Conservation (phyloP, 495 filamentous ascomycete species). For the Hypoxylon cercidicola region DNA sequence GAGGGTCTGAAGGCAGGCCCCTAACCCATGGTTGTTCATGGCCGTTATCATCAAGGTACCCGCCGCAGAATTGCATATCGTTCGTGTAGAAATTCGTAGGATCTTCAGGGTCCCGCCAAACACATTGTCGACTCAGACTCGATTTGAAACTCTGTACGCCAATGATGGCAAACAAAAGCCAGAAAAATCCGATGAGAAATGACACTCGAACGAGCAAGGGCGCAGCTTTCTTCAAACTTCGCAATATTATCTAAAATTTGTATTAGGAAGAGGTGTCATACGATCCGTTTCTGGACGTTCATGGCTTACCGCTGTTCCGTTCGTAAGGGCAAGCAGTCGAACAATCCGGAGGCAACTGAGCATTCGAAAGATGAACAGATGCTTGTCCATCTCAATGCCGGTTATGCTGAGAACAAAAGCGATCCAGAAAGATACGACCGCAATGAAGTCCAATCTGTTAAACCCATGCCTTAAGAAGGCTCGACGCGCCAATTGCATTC, state of each 20-base stretch:
- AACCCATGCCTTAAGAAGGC: slow-evolving; percentile 95
- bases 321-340: slow-evolving; percentile 86
- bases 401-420: slow-evolving; percentile 76
- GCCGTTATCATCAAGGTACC: slow-evolving; percentile 71
- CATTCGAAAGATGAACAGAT: slow-evolving; percentile 94
- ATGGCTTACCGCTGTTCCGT: slow-evolving; percentile 79
- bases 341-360: slow-evolving; percentile 92
- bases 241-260: slow-evolving; percentile 76
- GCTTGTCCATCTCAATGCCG: slow-evolving; percentile 71
- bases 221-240: slow-evolving; percentile 94
- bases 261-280: slow-evolving; percentile 36
- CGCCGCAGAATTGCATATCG: slow-evolving; percentile 83
- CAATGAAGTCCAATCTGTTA: slow-evolving; percentile 94
- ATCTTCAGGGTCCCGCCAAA: slow-evolving; percentile 76
- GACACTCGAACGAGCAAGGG: slow-evolving; percentile 94
- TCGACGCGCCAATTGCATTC: slow-evolving; percentile 84
- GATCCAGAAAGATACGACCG: slow-evolving; percentile 96
- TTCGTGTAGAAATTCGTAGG: slow-evolving; percentile 63
- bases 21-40: slow-evolving; percentile 72
- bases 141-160: slow-evolving; percentile 98
- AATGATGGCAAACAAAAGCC: slow-evolving; percentile 96
- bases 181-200: slow-evolving; percentile 97
- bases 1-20: slow-evolving; percentile 21
- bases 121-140: slow-evolving; percentile 85
- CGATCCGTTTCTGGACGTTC: background rate